Evolutionary conservation across 2,329 filamentous ascomycete species (phyloP).

Genomic region (Aspergillus chevalieri): DNA sequence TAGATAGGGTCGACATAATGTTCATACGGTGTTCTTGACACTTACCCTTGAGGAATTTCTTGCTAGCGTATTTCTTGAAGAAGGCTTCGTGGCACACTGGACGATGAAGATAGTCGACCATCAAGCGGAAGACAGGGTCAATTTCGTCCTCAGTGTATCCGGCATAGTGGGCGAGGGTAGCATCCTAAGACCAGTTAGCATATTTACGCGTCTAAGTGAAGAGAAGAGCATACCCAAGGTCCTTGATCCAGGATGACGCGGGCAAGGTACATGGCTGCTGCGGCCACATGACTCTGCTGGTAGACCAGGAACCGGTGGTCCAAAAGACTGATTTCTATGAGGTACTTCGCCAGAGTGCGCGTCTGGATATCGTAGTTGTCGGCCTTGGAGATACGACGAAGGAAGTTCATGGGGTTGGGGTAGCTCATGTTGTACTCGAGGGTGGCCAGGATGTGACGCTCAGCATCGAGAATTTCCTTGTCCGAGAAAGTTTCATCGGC

Average conservation of each 20-base stretch:
- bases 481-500: constrained; percentile 95
- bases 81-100: constrained; percentile 93
- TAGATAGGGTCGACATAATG: constrained; percentile 6
- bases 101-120: constrained; percentile 92
- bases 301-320: constrained; percentile 91
- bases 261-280: constrained; percentile 89
- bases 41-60: constrained; percentile 97
- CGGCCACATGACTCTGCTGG: constrained; percentile 82
- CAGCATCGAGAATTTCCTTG: constrained; percentile 91
- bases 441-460: constrained; percentile 84
- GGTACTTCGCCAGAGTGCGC: constrained; percentile 92
- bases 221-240: constrained; percentile 65
- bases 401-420: constrained; percentile 99
- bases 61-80: constrained; percentile 99
- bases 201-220: background rate
- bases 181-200: constrained; percentile 53
- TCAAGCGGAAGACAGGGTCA: constrained; percentile 81
- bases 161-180: constrained; percentile 80
- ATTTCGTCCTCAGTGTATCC: constrained; percentile 93
- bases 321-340: constrained; percentile 92
- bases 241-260: constrained; percentile 86
- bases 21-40: background rate
- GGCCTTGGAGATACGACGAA: constrained; percentile 96
- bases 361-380: constrained; percentile 99
- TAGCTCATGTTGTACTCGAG: constrained; percentile 97